A percentile compares a stretch with the other conserved stretches of the same genome.
Evolutionary conservation across 768 basidiomycete genomes (phyloP).

Genomic region (Russula vinacea): DNA sequence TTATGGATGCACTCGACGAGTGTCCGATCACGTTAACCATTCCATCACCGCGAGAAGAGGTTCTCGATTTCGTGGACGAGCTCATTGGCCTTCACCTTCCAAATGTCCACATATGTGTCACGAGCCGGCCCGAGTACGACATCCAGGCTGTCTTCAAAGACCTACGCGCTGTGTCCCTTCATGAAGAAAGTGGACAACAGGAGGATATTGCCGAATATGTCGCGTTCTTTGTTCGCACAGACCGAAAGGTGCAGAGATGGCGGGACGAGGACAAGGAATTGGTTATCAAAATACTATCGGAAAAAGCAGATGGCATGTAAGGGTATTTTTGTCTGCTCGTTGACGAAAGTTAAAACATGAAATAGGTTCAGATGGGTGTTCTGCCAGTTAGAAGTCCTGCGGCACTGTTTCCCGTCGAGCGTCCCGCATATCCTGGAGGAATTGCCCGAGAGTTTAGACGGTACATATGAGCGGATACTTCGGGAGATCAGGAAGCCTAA

Average conservation of each 20-base stretch:
- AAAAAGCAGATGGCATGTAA: background rate
- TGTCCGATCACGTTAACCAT: too few species aligned
- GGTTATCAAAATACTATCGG: background rate
- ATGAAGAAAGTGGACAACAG: constrained; percentile 1
- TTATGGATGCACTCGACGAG: too few species aligned
- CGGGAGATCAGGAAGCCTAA: background rate
- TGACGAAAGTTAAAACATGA: too few species aligned
- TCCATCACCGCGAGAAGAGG: too few species aligned
- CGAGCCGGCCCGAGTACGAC: constrained; percentile 5
- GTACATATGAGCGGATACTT: constrained; percentile 10
- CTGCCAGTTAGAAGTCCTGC: background rate
- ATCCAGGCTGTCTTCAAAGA: background rate
- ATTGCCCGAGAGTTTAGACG: background rate
- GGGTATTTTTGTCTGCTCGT: background rate
- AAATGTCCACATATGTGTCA: too few species aligned
- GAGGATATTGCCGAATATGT: background rate
- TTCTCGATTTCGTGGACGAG: constrained; percentile 1
- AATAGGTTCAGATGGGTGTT: background rate
- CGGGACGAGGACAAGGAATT: background rate
- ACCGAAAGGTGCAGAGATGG: background rate
- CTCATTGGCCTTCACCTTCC: background rate
- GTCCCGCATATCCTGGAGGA: constrained; percentile 1
- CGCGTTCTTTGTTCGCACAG: background rate
- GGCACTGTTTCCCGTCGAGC: background rate
- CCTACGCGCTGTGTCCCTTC: background rate